Percentiles rank a stretch among this genome's conserved stretches.
Evolutionary conservation across 2,329 filamentous ascomycete genomes (phyloP).

Genomic region (Botrytis porri): DNA sequence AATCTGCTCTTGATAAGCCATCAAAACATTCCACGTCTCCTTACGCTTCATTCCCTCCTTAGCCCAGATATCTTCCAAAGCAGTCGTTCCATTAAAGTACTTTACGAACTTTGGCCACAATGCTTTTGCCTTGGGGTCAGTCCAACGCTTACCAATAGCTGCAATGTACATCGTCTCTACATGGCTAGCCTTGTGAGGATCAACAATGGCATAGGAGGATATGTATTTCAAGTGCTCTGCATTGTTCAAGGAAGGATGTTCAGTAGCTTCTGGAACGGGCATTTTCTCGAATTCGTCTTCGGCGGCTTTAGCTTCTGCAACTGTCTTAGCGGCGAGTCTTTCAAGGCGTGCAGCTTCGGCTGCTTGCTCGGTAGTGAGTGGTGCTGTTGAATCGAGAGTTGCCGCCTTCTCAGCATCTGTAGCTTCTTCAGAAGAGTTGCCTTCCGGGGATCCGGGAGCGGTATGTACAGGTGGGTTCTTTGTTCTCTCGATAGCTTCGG

Average conservation of each 20-base stretch:
- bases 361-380: constrained; percentile 52
- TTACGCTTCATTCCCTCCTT: constrained; percentile 84
- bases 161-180: constrained; percentile 71
- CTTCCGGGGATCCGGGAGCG: constrained; percentile 19
- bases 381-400: constrained; percentile 32
- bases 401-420: constrained; percentile 19
- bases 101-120: constrained; percentile 71
- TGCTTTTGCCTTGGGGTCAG: constrained; percentile 51
- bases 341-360: constrained; percentile 61
- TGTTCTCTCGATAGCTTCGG: constrained; percentile 45
- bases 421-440: constrained; percentile 16
- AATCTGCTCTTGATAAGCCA: constrained; percentile 65
- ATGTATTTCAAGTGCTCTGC: constrained; percentile 56
- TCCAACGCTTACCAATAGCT: constrained; percentile 55
- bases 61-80: constrained; percentile 83
- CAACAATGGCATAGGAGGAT: constrained; percentile 67
- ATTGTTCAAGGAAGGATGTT: constrained; percentile 55
- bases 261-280: constrained; percentile 47
- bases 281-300: constrained; percentile 34
- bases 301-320: constrained; percentile 49
- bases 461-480: constrained; percentile 35
- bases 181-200: constrained; percentile 74
- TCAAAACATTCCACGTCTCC: constrained; percentile 66
- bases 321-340: constrained; percentile 54
- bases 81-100: constrained; percentile 83